Evolutionary conservation across 73 alveolate species (phyloP).

Genomic region (Symbiodinium natans): DNA sequence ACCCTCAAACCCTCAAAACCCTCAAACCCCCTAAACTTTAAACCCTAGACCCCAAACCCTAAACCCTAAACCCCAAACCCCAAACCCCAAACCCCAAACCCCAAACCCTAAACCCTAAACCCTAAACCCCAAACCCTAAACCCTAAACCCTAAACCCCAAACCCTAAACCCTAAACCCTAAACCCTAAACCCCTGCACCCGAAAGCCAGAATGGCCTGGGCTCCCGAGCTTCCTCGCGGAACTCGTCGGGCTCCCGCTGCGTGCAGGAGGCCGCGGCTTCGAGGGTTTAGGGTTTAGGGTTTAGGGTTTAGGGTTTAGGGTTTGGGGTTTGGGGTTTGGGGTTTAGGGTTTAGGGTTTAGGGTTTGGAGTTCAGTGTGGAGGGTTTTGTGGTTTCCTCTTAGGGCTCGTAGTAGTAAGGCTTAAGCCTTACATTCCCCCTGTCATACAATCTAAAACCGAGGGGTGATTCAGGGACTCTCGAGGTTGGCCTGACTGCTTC

Average conservation of each 20-base stretch:
- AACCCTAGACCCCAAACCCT: neutral
- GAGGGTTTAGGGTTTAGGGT: neutral
- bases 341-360: neutral
- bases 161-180: neutral
- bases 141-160: neutral
- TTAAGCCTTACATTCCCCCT: no score
- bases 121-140: neutral
- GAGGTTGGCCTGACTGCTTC: no score
- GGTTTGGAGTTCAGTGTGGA: neutral
- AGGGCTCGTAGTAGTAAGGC: no score
- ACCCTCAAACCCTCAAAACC: no score
- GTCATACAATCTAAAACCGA: no score
- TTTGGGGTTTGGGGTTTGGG: no score
- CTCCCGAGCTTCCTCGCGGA: neutral
- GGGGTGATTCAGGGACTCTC: no score
- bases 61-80: neutral
- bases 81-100: neutral
- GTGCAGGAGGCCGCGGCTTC: neutral
- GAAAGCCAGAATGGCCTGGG: neutral
- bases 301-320: neutral
- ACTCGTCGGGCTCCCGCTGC: neutral
- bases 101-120: neutral
- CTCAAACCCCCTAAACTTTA: neutral
- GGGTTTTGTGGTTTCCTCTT: neutral
- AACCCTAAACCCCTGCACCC: neutral